These are phyloP conservation scores for Teratosphaeria nubilosa DNA, from an alignment of 2,329 filamentous ascomycete species.

Conservation along the genomic window DNA sequence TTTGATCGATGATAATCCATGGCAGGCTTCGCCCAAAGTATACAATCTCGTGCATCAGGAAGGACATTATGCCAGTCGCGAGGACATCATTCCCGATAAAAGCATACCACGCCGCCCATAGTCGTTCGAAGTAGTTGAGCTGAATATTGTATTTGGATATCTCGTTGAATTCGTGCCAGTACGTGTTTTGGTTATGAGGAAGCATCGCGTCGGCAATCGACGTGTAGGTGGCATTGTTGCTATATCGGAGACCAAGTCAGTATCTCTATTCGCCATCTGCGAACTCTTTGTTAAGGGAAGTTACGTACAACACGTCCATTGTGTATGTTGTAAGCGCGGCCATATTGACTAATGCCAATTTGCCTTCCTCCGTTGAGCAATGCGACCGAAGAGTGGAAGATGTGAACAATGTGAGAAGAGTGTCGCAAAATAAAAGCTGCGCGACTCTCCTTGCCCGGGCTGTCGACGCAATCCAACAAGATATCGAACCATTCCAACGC, in stretches of 20 bases:
- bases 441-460: neutral
- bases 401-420: neutral
- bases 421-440: neutral
- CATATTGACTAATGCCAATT: conserved; percentile 1
- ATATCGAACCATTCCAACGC: neutral
- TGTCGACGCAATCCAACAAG: neutral
- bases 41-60: conserved; percentile 83
- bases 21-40: conserved; percentile 90
- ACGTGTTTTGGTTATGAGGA: conserved; percentile 42
- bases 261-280: neutral
- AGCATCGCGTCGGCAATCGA: conserved; percentile 27
- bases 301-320: conserved; percentile 13
- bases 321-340: conserved; percentile 7
- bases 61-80: conserved; percentile 95
- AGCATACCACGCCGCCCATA: conserved; percentile 94
- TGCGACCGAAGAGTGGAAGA: neutral
- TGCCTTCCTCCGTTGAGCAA: neutral
- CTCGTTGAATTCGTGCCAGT: conserved; percentile 56
- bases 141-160: conserved; percentile 67
- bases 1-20: conserved; percentile 83
- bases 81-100: conserved; percentile 97
- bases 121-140: conserved; percentile 74
- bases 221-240: conserved; percentile 23
- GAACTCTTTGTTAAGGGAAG: neutral
- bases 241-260: neutral